Base-by-base conservation (phyloP, 208 protist genomes). In the Crithidia brevicula region DNA sequence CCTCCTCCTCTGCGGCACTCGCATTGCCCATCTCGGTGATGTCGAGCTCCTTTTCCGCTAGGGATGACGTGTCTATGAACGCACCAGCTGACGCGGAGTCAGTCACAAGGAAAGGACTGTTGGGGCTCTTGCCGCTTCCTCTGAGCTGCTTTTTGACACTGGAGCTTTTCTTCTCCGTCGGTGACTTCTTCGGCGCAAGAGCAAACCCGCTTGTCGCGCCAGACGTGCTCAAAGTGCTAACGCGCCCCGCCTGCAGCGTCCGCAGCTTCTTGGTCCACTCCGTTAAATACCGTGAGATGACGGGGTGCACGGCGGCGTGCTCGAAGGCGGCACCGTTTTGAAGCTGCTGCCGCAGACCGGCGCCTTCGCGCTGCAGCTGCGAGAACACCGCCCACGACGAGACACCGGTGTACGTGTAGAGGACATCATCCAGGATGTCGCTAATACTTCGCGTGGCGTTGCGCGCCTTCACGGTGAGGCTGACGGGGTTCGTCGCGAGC, bases 371-470 rank as follows among this genome's bases (percentile, higher is more conserved):
- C 68, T 88, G 82, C n/a, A 91, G 50, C 16, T 42, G 27, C n/a
- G 74, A 47, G 23, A 95, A 87, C 0, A 43, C 64, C 3, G 65
- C 61, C 23, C 74, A 73, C 4, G 82, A 76, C 13, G 51, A 46
- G n/a, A 79, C 73, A 22, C 86, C 89, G 8, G 77, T 86, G 63
- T 89, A 92, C 30, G 86, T 86, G 72, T 66, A 73, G 33, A 95
- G 77, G 43, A 88, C 57, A 50, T 88, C 82, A 59, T 91, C 74
- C 13, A 91, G 63, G 11, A 87, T 61, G 20, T 59, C 66, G 31
- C 59, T 57, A 5, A 71, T 20, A 49, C 45, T 38, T 4, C 67
- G 49, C n/a, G 81, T 83, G 59, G 56, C 51, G 40, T 51, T 65
- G 23, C 28, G 52, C 30, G 34, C 36, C 2, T 40, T 40, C 36